A percentile compares a stretch with the other conserved stretches of the same genome.
These are phyloP conservation scores for Eucalyptus erythrocorys DNA, from an alignment of 345 rosid genomes.

Conservation along the genomic window DNA sequence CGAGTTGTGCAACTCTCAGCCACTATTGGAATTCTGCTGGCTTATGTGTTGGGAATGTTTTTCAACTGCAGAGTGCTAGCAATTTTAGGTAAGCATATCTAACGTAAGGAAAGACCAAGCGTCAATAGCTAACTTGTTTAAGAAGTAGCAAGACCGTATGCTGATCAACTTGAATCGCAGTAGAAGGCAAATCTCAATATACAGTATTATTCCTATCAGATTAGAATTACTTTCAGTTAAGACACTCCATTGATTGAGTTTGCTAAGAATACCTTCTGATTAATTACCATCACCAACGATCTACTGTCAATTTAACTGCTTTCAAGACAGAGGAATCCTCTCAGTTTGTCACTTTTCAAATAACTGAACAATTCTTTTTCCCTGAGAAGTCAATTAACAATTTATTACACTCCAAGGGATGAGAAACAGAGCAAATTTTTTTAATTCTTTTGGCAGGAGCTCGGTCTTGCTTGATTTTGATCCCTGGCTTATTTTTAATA, in stretches of 20 bases:
- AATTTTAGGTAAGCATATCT: conserved; percentile 31
- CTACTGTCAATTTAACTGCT: not conserved
- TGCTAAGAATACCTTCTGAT: not conserved
- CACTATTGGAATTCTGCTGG: conserved; percentile 57
- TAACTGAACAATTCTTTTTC: not conserved
- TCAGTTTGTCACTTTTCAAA: not conserved
- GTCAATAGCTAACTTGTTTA: not conserved
- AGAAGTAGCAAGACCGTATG: not conserved
- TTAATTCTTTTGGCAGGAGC: conserved; percentile 26
- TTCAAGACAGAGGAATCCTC: not conserved
- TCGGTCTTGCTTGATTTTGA: conserved; percentile 49
- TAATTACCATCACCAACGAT: not conserved
- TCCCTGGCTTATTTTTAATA: conserved; percentile 68
- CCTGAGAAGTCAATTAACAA: not conserved
- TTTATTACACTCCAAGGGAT: not conserved
- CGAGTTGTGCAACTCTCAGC: conserved; percentile 36
- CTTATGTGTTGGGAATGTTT: conserved; percentile 55
- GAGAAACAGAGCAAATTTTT: not conserved
- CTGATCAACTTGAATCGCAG: not conserved
- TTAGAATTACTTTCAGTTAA: not conserved
- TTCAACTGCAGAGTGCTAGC: conserved; percentile 61
- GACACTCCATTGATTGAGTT: not conserved
- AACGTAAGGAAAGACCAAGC: not conserved
- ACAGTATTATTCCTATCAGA: not conserved
- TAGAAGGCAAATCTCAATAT: not conserved